Evolutionary conservation across 2,329 filamentous ascomycete species (phyloP), one percentile per base, ranked within the genome.

Genomic region (Parascedosporium putredinis): DNA sequence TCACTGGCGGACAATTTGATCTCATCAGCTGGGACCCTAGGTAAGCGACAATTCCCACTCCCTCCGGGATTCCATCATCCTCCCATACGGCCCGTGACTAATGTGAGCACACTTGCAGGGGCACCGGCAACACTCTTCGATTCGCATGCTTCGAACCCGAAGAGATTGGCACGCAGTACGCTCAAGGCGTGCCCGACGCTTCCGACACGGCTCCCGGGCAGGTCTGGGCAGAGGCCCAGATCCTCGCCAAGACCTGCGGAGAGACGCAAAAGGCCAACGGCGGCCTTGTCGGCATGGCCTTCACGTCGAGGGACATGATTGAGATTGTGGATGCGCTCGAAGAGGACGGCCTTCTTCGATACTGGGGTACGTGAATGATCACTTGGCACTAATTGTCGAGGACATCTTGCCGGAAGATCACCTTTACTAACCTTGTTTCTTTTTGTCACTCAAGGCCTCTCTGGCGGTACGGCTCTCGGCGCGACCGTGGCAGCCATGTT

Each of bases 381-480:
- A n/a, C 10, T 8, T 3, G 14, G 4, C 2, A 10, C 16, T 5
- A n/a, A n/a, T n/a, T n/a, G n/a, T n/a, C n/a, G n/a, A n/a, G n/a
- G n/a, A n/a, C n/a, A n/a, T n/a, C n/a, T n/a, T n/a, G n/a, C n/a
- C n/a, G n/a, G n/a, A n/a, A n/a, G n/a, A n/a, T n/a, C n/a, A n/a
- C n/a, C n/a, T n/a, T n/a, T n/a, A n/a, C n/a, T n/a, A n/a, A n/a
- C n/a, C n/a, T n/a, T n/a, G n/a, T n/a, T n/a, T n/a, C n/a, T n/a
- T n/a, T n/a, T n/a, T n/a, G n/a, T n/a, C n/a, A 9, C 5, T 23
- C 5, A 34, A 65, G 67, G 67, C 6, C 56, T 65, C 51, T 70
- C 67, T 2, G 71, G 71, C 49, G 68, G 69, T 12, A 67, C 65
- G 1, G 55, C 62, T 5, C 54, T 72, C 1, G 69, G 70, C 5